phyloP scores from a whole-genome alignment of 805 yeast genomes.

The Ogataea trehaloabstinens region DNA sequence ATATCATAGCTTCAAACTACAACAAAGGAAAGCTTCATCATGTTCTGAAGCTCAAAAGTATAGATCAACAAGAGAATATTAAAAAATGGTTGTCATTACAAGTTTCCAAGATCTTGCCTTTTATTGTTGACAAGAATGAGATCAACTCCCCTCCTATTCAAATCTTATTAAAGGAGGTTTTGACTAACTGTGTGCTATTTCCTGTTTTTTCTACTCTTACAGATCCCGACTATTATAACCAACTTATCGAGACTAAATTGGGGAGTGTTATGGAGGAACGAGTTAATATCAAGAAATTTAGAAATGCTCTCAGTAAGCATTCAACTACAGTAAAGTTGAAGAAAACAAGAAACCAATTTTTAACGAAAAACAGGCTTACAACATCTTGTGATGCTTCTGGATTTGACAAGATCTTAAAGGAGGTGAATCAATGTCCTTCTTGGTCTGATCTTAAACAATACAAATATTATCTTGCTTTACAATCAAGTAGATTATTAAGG shows the following conservation, averaged over 20 bases:
- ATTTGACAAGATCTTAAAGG: slow-evolving; percentile 40
- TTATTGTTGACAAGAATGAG: slow-evolving; percentile 45
- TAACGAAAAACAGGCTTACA: slow-evolving; percentile 34
- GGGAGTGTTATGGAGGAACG: slow-evolving; percentile 69
- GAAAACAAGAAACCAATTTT: slow-evolving; percentile 15
- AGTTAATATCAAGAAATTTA: slow-evolving; percentile 66
- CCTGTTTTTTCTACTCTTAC: slow-evolving; percentile 52
- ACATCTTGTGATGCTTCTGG: slow-evolving; percentile 39
- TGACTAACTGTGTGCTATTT: slow-evolving; percentile 54
- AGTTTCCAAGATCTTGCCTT: slow-evolving; percentile 45
- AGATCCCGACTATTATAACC: slow-evolving; percentile 79
- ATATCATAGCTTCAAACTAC: slow-evolving; percentile 43
- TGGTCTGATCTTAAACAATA: slow-evolving; percentile 47
- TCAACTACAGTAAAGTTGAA: slow-evolving; percentile 26
- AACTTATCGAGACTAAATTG: slow-evolving; percentile 53
- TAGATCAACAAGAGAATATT: slow-evolving; percentile 39
- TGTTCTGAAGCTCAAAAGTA: slow-evolving; percentile 42
- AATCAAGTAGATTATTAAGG: slow-evolving; percentile 40
- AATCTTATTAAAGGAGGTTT: slow-evolving; percentile 58
- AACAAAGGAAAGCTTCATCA: slow-evolving; percentile 57
- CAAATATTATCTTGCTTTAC: slow-evolving; percentile 45
- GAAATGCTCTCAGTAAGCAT: slow-evolving; percentile 70
- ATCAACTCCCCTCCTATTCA: slow-evolving; percentile 47
- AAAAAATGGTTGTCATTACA: slow-evolving; percentile 48
- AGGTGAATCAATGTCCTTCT: slow-evolving; percentile 33